Evolutionary conservation across 140 eudicot species (phyloP), one percentile per base, ranked within the genome.

Genomic region (Flaveria floridana): DNA sequence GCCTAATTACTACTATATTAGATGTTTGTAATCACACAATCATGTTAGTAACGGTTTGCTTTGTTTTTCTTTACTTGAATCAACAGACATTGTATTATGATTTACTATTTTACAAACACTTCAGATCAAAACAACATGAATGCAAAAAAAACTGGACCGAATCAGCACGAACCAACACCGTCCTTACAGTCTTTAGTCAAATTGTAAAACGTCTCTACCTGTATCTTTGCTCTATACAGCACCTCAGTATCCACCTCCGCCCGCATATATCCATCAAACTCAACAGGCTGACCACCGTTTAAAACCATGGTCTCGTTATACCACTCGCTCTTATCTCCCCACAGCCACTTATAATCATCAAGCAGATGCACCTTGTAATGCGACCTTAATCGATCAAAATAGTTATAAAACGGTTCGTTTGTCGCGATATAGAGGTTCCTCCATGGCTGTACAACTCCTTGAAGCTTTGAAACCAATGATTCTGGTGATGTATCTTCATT

Each of bases 161-260:
- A 12, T 84, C 80, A 94, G 80, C 99, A 94, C 0, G 87, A 79
- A 83, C 86, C 84, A 56, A 94, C 76, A 44, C 97, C 99, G 80
- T 94, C 96, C 85, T 94, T 94, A 87, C 99, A 94, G 57, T 90
- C 97, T 20, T 46, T 82, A 20, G 99, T 90, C 92, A 94, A 81
- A 82, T 94, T 83, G 59, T 94, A 86, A 44, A 94, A 94, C 2
- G 99, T 94, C 86, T 94, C 97, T 19, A 94, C 95, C 58, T 77
- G 80, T 37, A 84, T 88, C 85, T 94, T 94, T 12, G 97, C 93
- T 79, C 97, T 86, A 69, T 88, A 86, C 25, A 90, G 80, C 15
- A 94, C 97, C 84, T 94, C 99, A 1, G 99, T 94, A 65, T 94
- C 99, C 42, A 94, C 97, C 59, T 80, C 99, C 19, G 89, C 96